These are phyloP conservation scores for Bipolaris zeicola DNA, from an alignment of 2,329 filamentous ascomycete species.

Conservation along the genomic window DNA sequence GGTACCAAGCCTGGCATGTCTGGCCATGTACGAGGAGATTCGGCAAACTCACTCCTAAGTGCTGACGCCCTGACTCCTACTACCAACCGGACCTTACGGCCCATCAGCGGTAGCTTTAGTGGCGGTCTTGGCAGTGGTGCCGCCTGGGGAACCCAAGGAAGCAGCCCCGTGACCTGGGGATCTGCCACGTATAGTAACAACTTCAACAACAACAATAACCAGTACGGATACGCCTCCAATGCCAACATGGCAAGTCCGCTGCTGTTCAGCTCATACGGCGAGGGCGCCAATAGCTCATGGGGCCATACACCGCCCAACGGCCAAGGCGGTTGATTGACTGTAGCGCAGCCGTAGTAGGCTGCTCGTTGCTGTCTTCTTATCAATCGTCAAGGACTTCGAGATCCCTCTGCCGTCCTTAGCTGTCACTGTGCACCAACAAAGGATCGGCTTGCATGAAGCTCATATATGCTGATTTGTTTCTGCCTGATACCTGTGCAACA, in stretches of 20 bases:
- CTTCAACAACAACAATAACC: conserved; percentile 27
- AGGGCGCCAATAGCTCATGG: conserved; percentile 39
- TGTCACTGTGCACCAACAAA: conserved; percentile 4
- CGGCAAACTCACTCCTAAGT: conserved; percentile 50
- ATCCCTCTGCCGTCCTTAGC: neutral
- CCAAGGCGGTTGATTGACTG: conserved; percentile 44
- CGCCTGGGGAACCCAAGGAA: conserved; percentile 39
- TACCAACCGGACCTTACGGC: conserved; percentile 23
- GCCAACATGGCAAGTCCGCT: conserved; percentile 48
- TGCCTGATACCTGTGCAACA: neutral
- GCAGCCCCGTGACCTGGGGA: conserved; percentile 32
- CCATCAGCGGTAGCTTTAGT: conserved; percentile 35
- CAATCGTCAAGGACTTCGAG: conserved; percentile 6
- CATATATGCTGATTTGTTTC: neutral
- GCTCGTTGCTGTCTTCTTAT: conserved; percentile 10
- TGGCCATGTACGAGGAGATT: conserved; percentile 53
- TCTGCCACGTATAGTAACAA: conserved; percentile 30
- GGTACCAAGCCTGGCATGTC: conserved; percentile 40
- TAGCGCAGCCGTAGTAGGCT: conserved; percentile 22
- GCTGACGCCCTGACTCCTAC: conserved; percentile 27
- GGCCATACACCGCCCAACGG: conserved; percentile 46
- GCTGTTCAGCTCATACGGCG: conserved; percentile 49
- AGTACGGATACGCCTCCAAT: conserved; percentile 25
- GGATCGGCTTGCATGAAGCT: neutral
- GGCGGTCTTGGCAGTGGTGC: conserved; percentile 35